phyloP scores from a whole-genome alignment of 768 basidiomycete genomes.

The Collybia sordida region DNA sequence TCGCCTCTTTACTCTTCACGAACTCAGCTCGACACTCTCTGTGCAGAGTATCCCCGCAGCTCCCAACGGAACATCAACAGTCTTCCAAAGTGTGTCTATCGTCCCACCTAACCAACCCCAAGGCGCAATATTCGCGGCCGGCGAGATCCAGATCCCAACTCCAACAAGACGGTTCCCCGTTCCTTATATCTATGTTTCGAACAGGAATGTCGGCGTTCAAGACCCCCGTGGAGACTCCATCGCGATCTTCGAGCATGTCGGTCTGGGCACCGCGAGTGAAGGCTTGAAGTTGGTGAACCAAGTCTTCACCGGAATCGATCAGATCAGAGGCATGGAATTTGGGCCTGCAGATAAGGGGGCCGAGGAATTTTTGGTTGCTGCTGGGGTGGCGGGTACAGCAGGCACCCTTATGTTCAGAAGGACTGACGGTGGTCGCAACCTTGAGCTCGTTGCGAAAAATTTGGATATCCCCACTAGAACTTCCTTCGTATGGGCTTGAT shows the following conservation, averaged over 20 bases:
- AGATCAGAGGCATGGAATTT: constrained; percentile 67
- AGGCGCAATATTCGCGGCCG: constrained; percentile 49
- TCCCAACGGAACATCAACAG: constrained; percentile 47
- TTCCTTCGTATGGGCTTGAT: constrained; percentile 47
- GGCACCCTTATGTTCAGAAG: constrained; percentile 57
- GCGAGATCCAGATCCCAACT: constrained; percentile 61
- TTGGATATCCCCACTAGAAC: constrained; percentile 48
- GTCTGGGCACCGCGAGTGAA: constrained; percentile 16
- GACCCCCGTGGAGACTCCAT: constrained; percentile 60
- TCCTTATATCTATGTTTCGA: constrained; percentile 65
- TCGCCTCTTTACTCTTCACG: constrained; percentile 53
- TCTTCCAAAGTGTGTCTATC: constrained; percentile 51
- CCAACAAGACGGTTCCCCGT: constrained; percentile 43
- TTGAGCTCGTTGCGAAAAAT: constrained; percentile 53
- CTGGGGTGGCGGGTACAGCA: constrained; percentile 48
- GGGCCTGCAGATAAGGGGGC: constrained; percentile 45
- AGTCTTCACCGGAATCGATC: constrained; percentile 61
- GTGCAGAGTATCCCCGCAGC: constrained; percentile 56
- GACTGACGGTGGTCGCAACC: constrained; percentile 46
- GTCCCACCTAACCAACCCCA: constrained; percentile 40
- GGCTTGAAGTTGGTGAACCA: constrained; percentile 38
- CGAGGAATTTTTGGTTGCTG: constrained; percentile 52
- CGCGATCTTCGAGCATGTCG: constrained; percentile 52
- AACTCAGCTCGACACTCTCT: constrained; percentile 55
- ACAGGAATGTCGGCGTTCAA: constrained; percentile 54